These are phyloP conservation scores for Golubevia pallescens DNA, from an alignment of 1,284 basidiomycete species.

Conservation along the genomic window DNA sequence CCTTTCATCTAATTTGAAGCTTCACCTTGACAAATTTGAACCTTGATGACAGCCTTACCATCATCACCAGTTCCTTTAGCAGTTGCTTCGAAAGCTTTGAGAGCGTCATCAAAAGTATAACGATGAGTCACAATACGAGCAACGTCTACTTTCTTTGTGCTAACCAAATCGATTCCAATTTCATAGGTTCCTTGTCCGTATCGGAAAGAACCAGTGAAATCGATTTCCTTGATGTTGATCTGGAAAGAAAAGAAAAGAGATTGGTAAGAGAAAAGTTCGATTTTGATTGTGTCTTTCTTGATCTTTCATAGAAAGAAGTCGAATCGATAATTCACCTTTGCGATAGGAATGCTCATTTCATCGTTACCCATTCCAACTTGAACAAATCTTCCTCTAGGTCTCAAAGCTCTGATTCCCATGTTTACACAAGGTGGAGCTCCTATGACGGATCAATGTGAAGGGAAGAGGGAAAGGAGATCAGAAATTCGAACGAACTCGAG, in stretches of 20 bases:
- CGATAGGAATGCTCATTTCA: background rate
- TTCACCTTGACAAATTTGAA: slow-evolving; percentile 58
- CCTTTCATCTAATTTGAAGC: slow-evolving; percentile 11
- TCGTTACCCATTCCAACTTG: slow-evolving; percentile 12
- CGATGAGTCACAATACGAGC: slow-evolving; percentile 70
- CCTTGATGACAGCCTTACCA: slow-evolving; percentile 68
- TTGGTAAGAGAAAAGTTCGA: too few relatives aligned
- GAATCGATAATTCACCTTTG: background rate
- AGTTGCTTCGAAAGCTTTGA: slow-evolving; percentile 69
- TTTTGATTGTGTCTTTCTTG: too few relatives aligned
- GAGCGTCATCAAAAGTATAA: slow-evolving; percentile 69
- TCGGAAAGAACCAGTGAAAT: slow-evolving; percentile 84
- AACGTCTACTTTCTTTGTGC: slow-evolving; percentile 68
- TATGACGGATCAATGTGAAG: too few relatives aligned
- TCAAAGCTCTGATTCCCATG: slow-evolving; percentile 43
- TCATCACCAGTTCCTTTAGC: slow-evolving; percentile 74
- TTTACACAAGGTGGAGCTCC: slow-evolving; percentile 55
- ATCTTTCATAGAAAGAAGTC: background rate
- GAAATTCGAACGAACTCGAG: background rate
- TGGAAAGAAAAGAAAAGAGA: background rate
- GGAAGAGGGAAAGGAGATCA: background rate
- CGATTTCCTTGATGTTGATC: slow-evolving; percentile 74
- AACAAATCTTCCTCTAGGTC: slow-evolving; percentile 47
- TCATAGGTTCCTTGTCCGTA: slow-evolving; percentile 77
- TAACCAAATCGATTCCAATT: slow-evolving; percentile 70